Evolutionary conservation across 164 flowering plant genomes (phyloP), one percentile per base, ranked within the genome.

Genomic region (Protea cynaroides): DNA sequence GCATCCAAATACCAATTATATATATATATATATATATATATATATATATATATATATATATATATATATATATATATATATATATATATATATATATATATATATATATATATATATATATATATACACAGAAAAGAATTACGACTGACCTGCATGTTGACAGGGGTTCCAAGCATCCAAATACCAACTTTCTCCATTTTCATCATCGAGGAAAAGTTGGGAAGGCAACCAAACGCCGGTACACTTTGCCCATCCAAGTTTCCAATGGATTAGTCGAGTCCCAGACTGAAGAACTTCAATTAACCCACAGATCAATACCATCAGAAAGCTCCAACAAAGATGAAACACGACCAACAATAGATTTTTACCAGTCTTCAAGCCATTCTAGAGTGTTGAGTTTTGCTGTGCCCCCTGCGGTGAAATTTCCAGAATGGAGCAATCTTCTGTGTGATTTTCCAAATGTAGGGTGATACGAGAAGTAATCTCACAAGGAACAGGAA

Each of bases 291-390:
- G 8, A 51, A 7, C 22, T 22, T 12, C 23, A 13, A 21, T 4
- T 10, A 40, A 13, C 18, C 61, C 22, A 11, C 47, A 55, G 2
- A 37, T 24, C 13, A n/a, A n/a, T 40, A 38, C 61, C 24, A 8
- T 34, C n/a, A 21, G 34, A 46, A 43, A 21, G 14, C 1, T 62
- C 21, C 58, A 21, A 43, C 8, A 47, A 52, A 12, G 8, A n/a
- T 53, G 58, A 61, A 55, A 21, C 11, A 25, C 22, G 36, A n/a
- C n/a, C 58, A 29, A 55, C 40, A 36, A 46, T 22, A 43, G 43
- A 24, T 43, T 56, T 64, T 78, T 86, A 93, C 98, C 98, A 93
- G 57, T 88, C 96, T 66, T 90, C 94, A 17, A 93, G 85, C 97
- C 96, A 88, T 66, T 93, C 94, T 38, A 82, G 80, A 54, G 78